Base-by-base conservation (phyloP, 805 yeast genomes). In the Candida boleticola region DNA sequence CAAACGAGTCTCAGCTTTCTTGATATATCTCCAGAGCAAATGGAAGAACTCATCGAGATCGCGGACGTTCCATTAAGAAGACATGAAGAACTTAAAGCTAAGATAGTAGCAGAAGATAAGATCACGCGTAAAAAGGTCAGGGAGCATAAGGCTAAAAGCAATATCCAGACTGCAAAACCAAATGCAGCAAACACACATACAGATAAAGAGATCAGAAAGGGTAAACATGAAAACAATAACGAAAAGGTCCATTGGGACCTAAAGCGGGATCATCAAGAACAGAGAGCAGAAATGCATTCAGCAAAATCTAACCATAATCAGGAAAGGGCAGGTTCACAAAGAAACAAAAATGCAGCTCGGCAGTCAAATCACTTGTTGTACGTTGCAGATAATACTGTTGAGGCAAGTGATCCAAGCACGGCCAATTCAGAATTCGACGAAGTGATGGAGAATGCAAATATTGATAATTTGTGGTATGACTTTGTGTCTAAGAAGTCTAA, bases 381-480 rank as follows among this genome's bases (percentile, higher is more conserved):
- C 27, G 11, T 23, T 7, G 7, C 27, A 23, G 27, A 23, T 23
- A 18, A n/a, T 18, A 22, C 37, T 13, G 19, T 17, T 5, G 29
- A 14, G 16, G 37, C 11, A 16, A 21, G 35, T 18, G 29, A 27
- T 4, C 26, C 20, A 5, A 16, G 27, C 17, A 34, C 37, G 16
- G 19, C n/a, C 7, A 9, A 19, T 31, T 31, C 26, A 19, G 30
- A 37, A 17, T 26, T 31, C 11, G 41, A 42, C 21, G 44, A 42
- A 22, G 26, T 27, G 16, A 25, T 37, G 22, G 32, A 59, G 17
- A 59, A 61, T 43, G 53, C 48, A 9, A 68, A 65, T 31, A 56
- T 66, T 35, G 73, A 68, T 42, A 55, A 59, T 27, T 52, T 66
- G 38, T 68, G 74, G 74, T 43, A 46, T 29, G 64, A 63, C 43